Evolutionary conservation across 192 early-diverging fungal species (phyloP), one percentile per base, ranked within the genome.

Genomic region (Rhizophagus sp.): DNA sequence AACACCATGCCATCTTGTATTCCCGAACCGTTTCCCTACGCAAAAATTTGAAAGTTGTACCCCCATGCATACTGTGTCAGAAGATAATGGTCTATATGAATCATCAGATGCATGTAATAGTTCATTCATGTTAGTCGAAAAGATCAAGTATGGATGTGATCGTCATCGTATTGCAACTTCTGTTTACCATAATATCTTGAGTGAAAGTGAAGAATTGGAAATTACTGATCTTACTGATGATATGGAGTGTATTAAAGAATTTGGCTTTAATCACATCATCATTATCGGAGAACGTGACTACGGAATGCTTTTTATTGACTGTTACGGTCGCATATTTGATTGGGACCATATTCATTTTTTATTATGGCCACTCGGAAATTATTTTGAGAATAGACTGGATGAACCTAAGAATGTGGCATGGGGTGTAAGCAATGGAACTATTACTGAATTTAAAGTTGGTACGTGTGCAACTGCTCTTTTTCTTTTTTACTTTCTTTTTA

Each of bases 191-290:
- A 36, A 36, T 0, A 36, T 36, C 34, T 36, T 36, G 34, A 4
- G 34, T 4, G 34, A 36, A 36, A 36, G 34, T 36, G 39, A 41
- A 41, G 39, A 41, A 41, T 9, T 8, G 0, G 39, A 41, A 0
- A 0, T 41, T 41, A 41, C 39, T 41, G 5, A 44, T 72, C 9
- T 22, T 72, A 44, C 30, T 72, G 15, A 44, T 17, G n/a, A n/a
- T 72, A 8, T 36, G 41, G 70, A 72, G 19, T 4, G 34, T 47
- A 72, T 72, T 47, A 72, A 72, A 72, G 39, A 72, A 5, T 72
- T 72, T 72, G 41, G 70, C 41, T 72, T 72, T 44, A 44, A 72
- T 44, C 41, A 72, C 70, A 72, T 72, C 41, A 72, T 72, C 19
- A 47, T 72, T 44, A 22, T 72, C 0, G 41, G 41, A 0, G 39